Percentiles rank a stretch among this genome's conserved stretches.
phyloP scores from a whole-genome alignment of 2,329 filamentous ascomycete genomes.

The Taxawa tesnikishii region DNA sequence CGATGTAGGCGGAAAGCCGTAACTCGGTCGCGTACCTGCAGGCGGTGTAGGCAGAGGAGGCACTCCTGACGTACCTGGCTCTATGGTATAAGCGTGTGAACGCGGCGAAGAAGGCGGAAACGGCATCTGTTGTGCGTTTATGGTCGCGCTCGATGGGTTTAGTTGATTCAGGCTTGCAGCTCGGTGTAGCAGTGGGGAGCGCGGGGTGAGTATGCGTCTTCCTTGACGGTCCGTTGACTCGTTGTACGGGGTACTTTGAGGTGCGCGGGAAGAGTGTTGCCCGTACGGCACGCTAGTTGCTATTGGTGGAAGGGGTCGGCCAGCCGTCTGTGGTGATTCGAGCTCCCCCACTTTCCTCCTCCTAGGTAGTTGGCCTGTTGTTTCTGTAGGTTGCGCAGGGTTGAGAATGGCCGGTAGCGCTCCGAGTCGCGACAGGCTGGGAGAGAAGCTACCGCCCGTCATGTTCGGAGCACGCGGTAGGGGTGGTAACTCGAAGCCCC shows the following conservation, averaged over 20 bases:
- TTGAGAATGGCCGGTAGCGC: constrained; percentile 36
- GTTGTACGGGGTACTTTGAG: too few relatives aligned
- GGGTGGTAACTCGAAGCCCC: constrained; percentile 17
- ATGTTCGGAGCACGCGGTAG: constrained; percentile 12
- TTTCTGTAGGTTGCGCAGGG: constrained; percentile 22
- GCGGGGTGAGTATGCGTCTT: constrained; percentile 44
- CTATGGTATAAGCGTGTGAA: constrained; percentile 28
- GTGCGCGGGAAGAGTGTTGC: too few relatives aligned
- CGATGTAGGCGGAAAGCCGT: constrained; percentile 21
- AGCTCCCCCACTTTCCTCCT: constrained; percentile 31
- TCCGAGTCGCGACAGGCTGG: constrained; percentile 19
- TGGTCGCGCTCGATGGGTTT: constrained; percentile 30
- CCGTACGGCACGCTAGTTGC: too few relatives aligned
- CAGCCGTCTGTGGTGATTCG: constrained; percentile 27
- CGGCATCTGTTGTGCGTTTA: constrained; percentile 36
- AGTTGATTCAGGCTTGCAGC: constrained; percentile 37
- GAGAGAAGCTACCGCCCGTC: constrained; percentile 11
- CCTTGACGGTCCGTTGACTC: constrained; percentile 15
- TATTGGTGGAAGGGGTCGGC: constrained; percentile 20
- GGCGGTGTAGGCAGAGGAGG: constrained; percentile 36
- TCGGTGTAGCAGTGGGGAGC: constrained; percentile 40
- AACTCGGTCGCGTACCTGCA: constrained; percentile 21
- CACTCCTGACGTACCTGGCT: constrained; percentile 29
- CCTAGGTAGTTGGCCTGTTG: constrained; percentile 18
- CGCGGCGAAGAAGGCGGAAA: constrained; percentile 28